Evolutionary conservation across 345 rosid genomes (phyloP), one percentile per base, ranked within the genome.

Genomic region (Ceriops decandra): DNA sequence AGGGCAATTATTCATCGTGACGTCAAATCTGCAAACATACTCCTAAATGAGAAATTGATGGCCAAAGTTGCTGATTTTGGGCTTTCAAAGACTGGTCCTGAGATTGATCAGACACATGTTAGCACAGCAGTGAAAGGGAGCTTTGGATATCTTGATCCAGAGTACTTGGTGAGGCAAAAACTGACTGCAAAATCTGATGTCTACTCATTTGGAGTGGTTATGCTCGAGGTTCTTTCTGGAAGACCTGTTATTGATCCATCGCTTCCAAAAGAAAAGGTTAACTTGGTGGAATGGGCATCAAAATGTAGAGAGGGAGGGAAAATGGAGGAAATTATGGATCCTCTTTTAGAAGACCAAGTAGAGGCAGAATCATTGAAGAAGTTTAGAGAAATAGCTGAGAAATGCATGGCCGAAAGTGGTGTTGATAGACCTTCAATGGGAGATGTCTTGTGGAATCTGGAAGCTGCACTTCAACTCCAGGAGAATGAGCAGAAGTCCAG

Each of bases 1-100:
- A 84, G 76, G 74, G 82, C 85, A 1, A 77, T 88, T 67, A 89
- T 89, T 35, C 95, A 89, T 62, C 86, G 91, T 0, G 91, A 89
- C 71, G 95, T 89, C 51, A 88, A 88, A 70, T 83, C 91, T 0
- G 90, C 95, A 13, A 88, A 88, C 71, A 86, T 88, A 63, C 77
- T 88, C 5, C 79, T 88, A 1, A 89, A 88, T 49, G 90, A 85
- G 66, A 86, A 76, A 61, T 77, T 85, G 67, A 82, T 84, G 83
- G 91, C 95, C 10, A 88, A 88, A 71, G 95, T 88, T 60, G 89
- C 95, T 17, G 90, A 88, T 52, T 88, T 88, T 46, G 95, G 95
- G 54, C 72, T 88, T 35, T 88, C 91, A 6, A 88, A 86, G 67
- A 74, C 82, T 17, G 91, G 95, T 46, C 95, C 91, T 0, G 84